These are phyloP conservation scores for Leccinum pellstonianum DNA, from an alignment of 768 basidiomycete species.

Conservation along the genomic window DNA sequence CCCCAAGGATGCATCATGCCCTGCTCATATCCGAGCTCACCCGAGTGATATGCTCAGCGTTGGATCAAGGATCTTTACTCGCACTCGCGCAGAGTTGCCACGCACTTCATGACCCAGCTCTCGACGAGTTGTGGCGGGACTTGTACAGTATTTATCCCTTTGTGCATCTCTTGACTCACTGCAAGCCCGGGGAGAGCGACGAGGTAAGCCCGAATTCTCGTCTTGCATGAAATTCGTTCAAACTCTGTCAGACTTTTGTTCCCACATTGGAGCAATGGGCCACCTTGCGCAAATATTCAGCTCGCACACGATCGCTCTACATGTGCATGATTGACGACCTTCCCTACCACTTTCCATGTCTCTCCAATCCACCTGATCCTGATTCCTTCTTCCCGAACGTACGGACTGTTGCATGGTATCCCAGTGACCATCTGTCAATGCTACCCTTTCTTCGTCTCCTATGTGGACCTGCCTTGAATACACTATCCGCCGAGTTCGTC, in stretches of 20 bases:
- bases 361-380: constrained; percentile 15
- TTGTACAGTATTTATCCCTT: constrained; percentile 25
- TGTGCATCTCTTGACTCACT: constrained; percentile 13
- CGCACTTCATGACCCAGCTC: constrained; percentile 21
- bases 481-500: constrained; percentile 21
- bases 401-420: constrained; percentile 23
- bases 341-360: constrained; percentile 9
- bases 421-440: constrained; percentile 18
- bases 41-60: constrained; percentile 17
- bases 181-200: neutral
- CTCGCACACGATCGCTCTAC: constrained; percentile 20
- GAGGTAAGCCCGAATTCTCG: constrained; percentile 10
- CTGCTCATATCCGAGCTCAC: constrained; percentile 23
- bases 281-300: constrained; percentile 20
- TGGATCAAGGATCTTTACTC: constrained; percentile 19
- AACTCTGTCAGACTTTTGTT: neutral
- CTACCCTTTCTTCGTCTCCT: constrained; percentile 24
- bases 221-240: neutral
- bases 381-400: constrained; percentile 24
- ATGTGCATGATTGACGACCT: constrained; percentile 22
- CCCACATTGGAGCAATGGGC: constrained; percentile 16
- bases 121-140: constrained; percentile 27
- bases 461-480: constrained; percentile 23
- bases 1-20: constrained; percentile 23
- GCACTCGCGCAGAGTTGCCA: constrained; percentile 26